phyloP scores from a whole-genome alignment of 805 yeast species.

The Metschnikowia chrysomelidarum region DNA sequence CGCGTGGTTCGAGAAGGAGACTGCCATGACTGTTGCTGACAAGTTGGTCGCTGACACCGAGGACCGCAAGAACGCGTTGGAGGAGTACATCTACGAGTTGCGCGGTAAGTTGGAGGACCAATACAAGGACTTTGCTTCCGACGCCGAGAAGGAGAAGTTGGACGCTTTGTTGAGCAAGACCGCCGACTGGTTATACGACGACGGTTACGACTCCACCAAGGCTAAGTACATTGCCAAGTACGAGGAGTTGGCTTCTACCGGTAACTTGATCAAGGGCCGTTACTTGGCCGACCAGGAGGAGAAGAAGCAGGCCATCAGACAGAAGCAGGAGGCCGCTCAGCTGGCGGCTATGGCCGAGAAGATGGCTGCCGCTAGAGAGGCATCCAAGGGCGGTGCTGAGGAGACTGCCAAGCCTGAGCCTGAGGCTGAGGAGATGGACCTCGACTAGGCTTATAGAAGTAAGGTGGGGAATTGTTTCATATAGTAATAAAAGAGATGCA shows the following conservation, averaged over 20 bases:
- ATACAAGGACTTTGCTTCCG: slow-evolving; percentile 84
- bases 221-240: slow-evolving; percentile 96
- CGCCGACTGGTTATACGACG: slow-evolving; percentile 98
- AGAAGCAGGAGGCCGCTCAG: slow-evolving; percentile 84
- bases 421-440: slow-evolving; percentile 26
- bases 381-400: slow-evolving; percentile 29
- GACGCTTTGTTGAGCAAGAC: slow-evolving; percentile 72
- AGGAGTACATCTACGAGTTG: slow-evolving; percentile 96
- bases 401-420: slow-evolving; percentile 20
- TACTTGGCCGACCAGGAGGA: slow-evolving; percentile 93
- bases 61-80: slow-evolving; percentile 96
- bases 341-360: slow-evolving; percentile 81
- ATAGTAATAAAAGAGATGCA: slow-evolving; percentile 6
- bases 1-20: slow-evolving; percentile 75
- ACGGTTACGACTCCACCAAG: slow-evolving; percentile 94
- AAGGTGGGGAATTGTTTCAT: no score
- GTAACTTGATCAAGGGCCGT: slow-evolving; percentile 95
- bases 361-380: slow-evolving; percentile 75
- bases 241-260: slow-evolving; percentile 93
- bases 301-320: slow-evolving; percentile 82
- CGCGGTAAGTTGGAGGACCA: slow-evolving; percentile 95
- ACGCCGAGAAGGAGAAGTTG: slow-evolving; percentile 82
- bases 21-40: slow-evolving; percentile 81
- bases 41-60: slow-evolving; percentile 98
- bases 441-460: no score